Evolutionary conservation across 2,329 filamentous ascomycete genomes (phyloP), one percentile per base, ranked within the genome.

Genomic region (Periconia digitata): DNA sequence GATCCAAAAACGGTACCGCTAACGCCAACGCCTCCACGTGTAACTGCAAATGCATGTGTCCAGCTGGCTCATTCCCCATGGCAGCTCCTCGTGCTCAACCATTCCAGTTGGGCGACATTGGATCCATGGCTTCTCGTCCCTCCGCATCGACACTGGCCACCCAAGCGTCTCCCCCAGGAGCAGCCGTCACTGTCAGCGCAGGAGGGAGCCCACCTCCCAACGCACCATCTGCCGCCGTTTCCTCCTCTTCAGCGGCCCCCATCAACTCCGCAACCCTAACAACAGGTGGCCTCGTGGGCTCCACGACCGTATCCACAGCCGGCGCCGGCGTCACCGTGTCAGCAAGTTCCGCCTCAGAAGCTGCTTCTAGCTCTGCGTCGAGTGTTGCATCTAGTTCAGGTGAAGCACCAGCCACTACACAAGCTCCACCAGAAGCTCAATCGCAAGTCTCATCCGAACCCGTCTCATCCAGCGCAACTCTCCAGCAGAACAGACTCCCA

Each of bases 11-110:
- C 27, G 34, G 23, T 29, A 15, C 35, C 18, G 40, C 34, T 40
- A 42, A 46, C 12, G 55, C 47, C 22, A 51, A 51, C 12, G 49
- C 38, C 2, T 44, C n/a, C 16, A 53, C 54, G 8, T 70, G 67
- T 42, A 57, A 51, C 23, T 70, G 67, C 44, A 49, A 56, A n/a
- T 70, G 66, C 45, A 36, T 47, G 29, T 70, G 67, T 46, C 65
- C 65, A 2, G 55, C 56, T 1, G 61, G 58, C 6, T 53, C 59
- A 6, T 69, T 67, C 49, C 65, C 67, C 16, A 69, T 69, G 64
- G 37, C 49, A 1, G 55, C 62, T 13, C 61, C 64, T 0, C 48
- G 51, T 22, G 57, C 64, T 1, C 60, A 56, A 10, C 56, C 66
- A 8, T 66, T 68, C 55, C 59, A 64, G 37, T 52, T 69, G 15